phyloP scores from a whole-genome alignment of 495 filamentous ascomycete genomes.

The Oidiodendron maius region DNA sequence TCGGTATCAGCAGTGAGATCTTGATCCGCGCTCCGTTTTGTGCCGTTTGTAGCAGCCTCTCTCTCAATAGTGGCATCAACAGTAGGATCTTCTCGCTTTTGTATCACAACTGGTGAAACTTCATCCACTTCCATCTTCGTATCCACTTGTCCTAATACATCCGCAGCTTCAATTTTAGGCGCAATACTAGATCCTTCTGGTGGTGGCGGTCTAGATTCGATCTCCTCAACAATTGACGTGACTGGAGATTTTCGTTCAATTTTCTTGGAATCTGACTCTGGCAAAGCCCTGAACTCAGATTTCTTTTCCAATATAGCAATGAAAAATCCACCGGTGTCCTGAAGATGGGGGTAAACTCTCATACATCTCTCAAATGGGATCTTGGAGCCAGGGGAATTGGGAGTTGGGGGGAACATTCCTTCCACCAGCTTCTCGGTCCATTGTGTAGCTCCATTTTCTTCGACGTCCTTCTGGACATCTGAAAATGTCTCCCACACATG shows the following conservation, averaged over 20 bases:
- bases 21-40: constrained; percentile 10
- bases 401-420: constrained; percentile 79
- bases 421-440: constrained; percentile 55
- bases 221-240: constrained; percentile 45
- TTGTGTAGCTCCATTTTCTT: constrained; percentile 47
- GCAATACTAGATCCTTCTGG: constrained; percentile 11
- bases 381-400: constrained; percentile 41
- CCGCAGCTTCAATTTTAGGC: constrained; percentile 43
- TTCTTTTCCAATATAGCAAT: constrained; percentile 91
- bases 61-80: neutral
- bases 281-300: constrained; percentile 77
- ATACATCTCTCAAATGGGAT: constrained; percentile 87
- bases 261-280: constrained; percentile 60
- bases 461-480: constrained; percentile 62
- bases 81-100: constrained; percentile 16
- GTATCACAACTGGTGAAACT: constrained; percentile 13
- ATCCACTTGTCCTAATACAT: constrained; percentile 37
- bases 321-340: constrained; percentile 97
- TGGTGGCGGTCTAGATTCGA: constrained; percentile 33
- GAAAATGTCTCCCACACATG: constrained; percentile 71
- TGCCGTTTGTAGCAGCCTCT: neutral
- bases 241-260: constrained; percentile 18
- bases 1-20: constrained; percentile 9
- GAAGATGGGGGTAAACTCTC: constrained; percentile 87
- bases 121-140: constrained; percentile 28